Evolutionary conservation across 1,284 basidiomycete genomes (phyloP), one percentile per base, ranked within the genome.

Genomic region (Volvariella surrecta): DNA sequence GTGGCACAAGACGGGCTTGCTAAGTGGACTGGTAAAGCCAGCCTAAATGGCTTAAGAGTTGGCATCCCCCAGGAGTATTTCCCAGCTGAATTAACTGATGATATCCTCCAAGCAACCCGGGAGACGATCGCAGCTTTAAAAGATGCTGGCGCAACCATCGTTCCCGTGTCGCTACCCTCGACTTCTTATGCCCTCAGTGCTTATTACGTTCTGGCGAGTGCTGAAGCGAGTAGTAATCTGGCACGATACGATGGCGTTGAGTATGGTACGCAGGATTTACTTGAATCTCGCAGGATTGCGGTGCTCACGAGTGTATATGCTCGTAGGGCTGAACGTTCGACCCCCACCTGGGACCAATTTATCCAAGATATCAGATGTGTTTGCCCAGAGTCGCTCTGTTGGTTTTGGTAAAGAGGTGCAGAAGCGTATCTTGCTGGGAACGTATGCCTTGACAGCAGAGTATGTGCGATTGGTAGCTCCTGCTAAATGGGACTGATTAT

Each of bases 191-290:
- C 90, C 0, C 68, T 98, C 1, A 89, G 91, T 42, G 89, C 93
- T 3, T 99, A 99, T 68, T 99, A 99, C 57, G 88, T 97, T 9
- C 73, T 98, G 16, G 89, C 95, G 0, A 89, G 82, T 48, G 93
- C 96, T 0, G 96, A 99, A 58, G 95, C 94, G 0, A 89, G 89
- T 51, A 94, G 89, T 51, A 97, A 96, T 57, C 68, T 99, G 32
- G 91, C 89, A 1, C 72, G 92, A 28, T 99, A 87, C 59, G 91
- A 95, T 42, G 95, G 95, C 0, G 74, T 95, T 9, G 68, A 78
- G 50, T 83, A 79, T 53, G 85, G 83, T 79, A 39, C 38, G 49
- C 15, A 2, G 44, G 2, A 42, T 3, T 24, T 20, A 3, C 39
- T 3, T 32, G 24, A 6, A 28, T 28, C 6, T 6, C 6, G 11